A percentile compares a stretch with the other conserved stretches of the same genome.
These are phyloP conservation scores for Saksenaea vasiformis DNA, from an alignment of 371 early-diverging fungal genomes.

Conservation along the genomic window DNA sequence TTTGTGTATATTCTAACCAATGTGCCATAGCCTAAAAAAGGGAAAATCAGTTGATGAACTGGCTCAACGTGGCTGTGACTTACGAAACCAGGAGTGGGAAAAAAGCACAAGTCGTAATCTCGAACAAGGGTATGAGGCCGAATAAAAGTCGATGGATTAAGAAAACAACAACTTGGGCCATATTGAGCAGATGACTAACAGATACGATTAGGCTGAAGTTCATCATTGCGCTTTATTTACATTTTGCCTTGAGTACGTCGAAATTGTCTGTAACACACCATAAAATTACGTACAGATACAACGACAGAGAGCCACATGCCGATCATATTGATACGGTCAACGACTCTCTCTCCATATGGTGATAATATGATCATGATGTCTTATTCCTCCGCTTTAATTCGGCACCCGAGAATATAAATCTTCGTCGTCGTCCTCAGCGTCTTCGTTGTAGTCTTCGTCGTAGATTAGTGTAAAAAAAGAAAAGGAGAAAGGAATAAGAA, in stretches of 20 bases:
- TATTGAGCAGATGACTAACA: conserved; percentile 43
- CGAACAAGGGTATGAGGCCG: conserved; percentile 48
- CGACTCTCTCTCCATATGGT: conserved; percentile 37
- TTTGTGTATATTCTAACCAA: conserved; percentile 12
- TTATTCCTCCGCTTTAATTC: not conserved
- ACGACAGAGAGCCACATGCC: conserved; percentile 50
- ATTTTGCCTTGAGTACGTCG: conserved; percentile 42
- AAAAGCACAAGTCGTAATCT: conserved; percentile 39
- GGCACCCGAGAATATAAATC: not conserved
- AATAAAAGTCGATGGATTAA: conserved; percentile 43
- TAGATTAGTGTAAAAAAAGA: not conserved
- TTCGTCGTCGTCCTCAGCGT: not conserved
- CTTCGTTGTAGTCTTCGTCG: not conserved
- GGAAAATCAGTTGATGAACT: not conserved
- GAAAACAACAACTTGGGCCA: conserved; percentile 40
- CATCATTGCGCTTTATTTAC: conserved; percentile 18
- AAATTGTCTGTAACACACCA: conserved; percentile 38
- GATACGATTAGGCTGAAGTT: not conserved
- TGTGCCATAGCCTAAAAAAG: conserved; percentile 30
- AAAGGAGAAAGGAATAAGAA: not conserved
- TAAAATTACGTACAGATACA: conserved; percentile 36
- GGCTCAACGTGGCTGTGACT: not conserved
- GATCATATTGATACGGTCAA: conserved; percentile 45
- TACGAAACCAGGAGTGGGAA: conserved; percentile 52
- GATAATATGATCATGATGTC: conserved; percentile 37